Base-by-base conservation (phyloP, 2,329 filamentous ascomycete genomes). In the Orbilia brochopaga region DNA sequence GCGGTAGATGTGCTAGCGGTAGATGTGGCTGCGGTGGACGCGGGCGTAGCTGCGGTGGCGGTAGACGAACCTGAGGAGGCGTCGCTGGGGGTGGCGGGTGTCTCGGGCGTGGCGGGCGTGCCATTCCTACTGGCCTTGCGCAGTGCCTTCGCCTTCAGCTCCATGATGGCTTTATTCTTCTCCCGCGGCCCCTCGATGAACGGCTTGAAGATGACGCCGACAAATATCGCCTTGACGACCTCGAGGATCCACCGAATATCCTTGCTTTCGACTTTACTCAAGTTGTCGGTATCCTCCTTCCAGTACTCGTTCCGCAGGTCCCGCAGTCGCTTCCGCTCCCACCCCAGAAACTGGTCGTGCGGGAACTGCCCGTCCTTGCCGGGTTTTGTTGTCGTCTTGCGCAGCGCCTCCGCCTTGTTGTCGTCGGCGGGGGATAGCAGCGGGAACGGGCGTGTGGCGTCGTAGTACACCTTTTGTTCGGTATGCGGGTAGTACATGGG, bases 181-280 rank as follows among this genome's bases (percentile, higher is more conserved):
- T 72, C 67, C 11, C 67, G 44, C n/a, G 67, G 67, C 1, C 67
- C 67, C 23, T 72, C 67, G 7, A 72, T 51, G 37, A 72, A 65
- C 24, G 55, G 62, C 24, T 72, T 72, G 32, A 72, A 72, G 0
- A 72, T 51, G 11, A 72, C 60, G 6, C 67, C 69, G 21, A 73
- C 57, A 21, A 73, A 66, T 58, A 67, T 46, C 11, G 69, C 62
- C 42, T 73, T 73, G n/a, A 73, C 40, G 2, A 73, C 69, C 23
- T 73, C 69, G 1, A 73, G 57, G n/a, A 73, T 67, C 69, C 69
- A 73, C 37, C 69, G 37, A 61, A 73, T 73, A 35, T 73, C 69
- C 40, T 67, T 73, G 17, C 69, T 73, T 40, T 73, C 69, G 6
- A 73, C 62, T 44, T 67, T 73, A 27, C 62, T 67, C 5, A 73